Conservation (phyloP, 1,284 basidiomycete species). For the Fomitiporia mediterranea region DNA sequence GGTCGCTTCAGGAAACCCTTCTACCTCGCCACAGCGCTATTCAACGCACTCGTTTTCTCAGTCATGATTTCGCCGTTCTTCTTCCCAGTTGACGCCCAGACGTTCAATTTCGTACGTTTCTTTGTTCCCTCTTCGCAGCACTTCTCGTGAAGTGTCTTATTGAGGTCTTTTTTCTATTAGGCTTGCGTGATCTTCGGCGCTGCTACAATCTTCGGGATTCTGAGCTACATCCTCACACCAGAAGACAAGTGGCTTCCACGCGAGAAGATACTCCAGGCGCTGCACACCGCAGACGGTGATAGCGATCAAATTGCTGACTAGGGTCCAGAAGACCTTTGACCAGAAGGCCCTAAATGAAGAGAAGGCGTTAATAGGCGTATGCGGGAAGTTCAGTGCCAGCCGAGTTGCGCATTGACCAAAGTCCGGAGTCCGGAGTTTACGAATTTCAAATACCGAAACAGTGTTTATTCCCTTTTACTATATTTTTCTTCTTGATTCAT, state of each 20-base stretch:
- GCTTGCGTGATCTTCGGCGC: conserved; percentile 72
- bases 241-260: conserved; percentile 71
- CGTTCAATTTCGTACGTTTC: conserved; percentile 73
- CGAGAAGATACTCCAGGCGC: conserved; percentile 49
- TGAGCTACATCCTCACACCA: conserved; percentile 74
- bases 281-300: conserved; percentile 34
- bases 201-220: conserved; percentile 70
- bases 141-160: not conserved
- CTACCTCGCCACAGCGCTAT: conserved; percentile 61
- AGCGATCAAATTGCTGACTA: not conserved
- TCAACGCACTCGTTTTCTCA: conserved; percentile 69
- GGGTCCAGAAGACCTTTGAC: not conserved
- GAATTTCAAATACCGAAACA: no score
- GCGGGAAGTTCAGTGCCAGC: no score
- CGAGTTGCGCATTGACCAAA: no score
- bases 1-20: conserved; percentile 62
- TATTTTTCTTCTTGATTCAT: no score
- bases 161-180: conserved; percentile 35
- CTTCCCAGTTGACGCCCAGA: conserved; percentile 68
- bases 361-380: not conserved
- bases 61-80: conserved; percentile 63
- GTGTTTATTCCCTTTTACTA: no score
- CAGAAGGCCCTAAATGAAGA: not conserved
- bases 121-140: not conserved
- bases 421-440: not conserved